Evolutionary conservation across 2,329 filamentous ascomycete species (phyloP), one percentile per base, ranked within the genome.

Genomic region (Talaromyces sp.): DNA sequence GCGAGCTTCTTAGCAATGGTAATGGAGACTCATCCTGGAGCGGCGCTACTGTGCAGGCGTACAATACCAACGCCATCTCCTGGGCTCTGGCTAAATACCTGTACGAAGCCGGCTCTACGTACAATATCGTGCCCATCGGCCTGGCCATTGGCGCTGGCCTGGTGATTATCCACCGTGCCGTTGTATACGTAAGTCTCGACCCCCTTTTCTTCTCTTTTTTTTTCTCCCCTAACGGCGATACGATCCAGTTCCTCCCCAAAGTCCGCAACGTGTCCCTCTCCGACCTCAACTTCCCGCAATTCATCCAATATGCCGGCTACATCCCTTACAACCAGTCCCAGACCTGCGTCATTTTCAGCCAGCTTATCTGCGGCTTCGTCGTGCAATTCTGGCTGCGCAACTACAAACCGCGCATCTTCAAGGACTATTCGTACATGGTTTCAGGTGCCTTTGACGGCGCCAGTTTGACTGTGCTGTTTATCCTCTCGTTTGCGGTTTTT

Each of bases 401-500:
- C 74, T 80, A 82, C 71, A 70, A 70, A 8, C 83, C 82, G 2
- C 73, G 77, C 5, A 73, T 84, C 56, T 85, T 84, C 74, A 80
- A 75, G 67, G 79, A 85, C 62, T 84, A 83, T 66, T 79, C 77
- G 19, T 85, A 84, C 68, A 68, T 85, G 8, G 69, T 84, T 1
- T 79, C 81, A 0, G 82, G 78, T n/a, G 82, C 81, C 0, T 80
- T 81, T 17, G 83, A 85, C 62, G 83, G 82, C 10, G 83, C 77
- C 8, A 78, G 75, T 62, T 73, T 83, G 4, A 70, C 73, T 1
- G 79, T 77, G 0, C 71, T 84, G 2, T 84, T 84, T 58, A 79
- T 84, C 47, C 71, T 85, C 13, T 84, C 82, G 0, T 85, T 85
- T 70, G 81, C 82, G 1, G 82, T 85, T 0, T 84, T 84, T 59